Evolutionary conservation across 495 filamentous ascomycete genomes (phyloP).

Genomic region (Aspergillus sparsus): DNA sequence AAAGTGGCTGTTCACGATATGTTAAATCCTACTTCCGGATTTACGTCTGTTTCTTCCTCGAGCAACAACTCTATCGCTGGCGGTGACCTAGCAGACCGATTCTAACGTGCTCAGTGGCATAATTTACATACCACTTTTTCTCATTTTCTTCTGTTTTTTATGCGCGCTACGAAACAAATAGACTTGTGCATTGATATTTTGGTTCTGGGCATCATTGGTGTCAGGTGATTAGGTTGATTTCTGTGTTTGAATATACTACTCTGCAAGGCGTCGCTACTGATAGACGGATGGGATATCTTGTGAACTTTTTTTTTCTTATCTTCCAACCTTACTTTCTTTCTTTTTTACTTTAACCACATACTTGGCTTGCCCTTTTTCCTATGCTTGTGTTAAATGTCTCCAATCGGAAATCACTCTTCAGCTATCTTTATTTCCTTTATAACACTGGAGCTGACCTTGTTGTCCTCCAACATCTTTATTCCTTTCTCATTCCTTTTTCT

Average conservation of each 20-base stretch:
- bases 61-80: slow-evolving; percentile 51
- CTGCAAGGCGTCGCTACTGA: slow-evolving; percentile 37
- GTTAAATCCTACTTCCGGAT: slow-evolving; percentile 65
- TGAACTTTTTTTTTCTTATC: slow-evolving; percentile 23
- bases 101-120: slow-evolving; percentile 24
- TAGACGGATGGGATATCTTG: slow-evolving; percentile 39
- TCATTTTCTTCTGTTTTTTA: slow-evolving; percentile 30
- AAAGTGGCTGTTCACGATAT: slow-evolving; percentile 90
- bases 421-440: slow-evolving; percentile 18
- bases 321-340: slow-evolving; percentile 8
- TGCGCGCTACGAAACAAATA: slow-evolving; percentile 50
- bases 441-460: neutral
- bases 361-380: slow-evolving; percentile 13
- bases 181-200: slow-evolving; percentile 47
- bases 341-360: slow-evolving; percentile 5
- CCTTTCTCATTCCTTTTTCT: no score
- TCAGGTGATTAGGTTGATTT: slow-evolving; percentile 25
- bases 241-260: slow-evolving; percentile 28
- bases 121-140: slow-evolving; percentile 11
- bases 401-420: slow-evolving; percentile 20
- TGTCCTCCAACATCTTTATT: neutral
- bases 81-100: slow-evolving; percentile 43
- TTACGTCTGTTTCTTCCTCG: slow-evolving; percentile 56
- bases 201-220: slow-evolving; percentile 34
- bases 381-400: slow-evolving; percentile 10